Evolutionary conservation across 306 rosid species (phyloP), one percentile per base, ranked within the genome.

Genomic region (Pachyrhizus erosus): DNA sequence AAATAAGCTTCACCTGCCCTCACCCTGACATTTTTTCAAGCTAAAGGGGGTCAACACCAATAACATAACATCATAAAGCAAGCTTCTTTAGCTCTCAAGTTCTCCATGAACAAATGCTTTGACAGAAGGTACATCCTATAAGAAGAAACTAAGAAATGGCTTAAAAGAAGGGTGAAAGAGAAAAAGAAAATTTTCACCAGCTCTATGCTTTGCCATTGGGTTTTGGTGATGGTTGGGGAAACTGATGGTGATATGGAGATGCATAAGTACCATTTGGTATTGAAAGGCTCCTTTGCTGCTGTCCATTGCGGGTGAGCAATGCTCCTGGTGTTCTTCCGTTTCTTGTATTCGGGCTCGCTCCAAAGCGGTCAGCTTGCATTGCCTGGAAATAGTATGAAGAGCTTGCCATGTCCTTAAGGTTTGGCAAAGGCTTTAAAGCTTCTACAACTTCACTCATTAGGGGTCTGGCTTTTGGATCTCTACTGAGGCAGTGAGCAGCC

Each of bases 401-500:
- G 88, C 98, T 93, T 43, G 98, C 98, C 98, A 95, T 93, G 89
- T 95, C 98, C 88, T 93, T 95, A 8, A 95, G 98, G 88, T 87
- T 91, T 70, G 93, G 97, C 72, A 93, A 87, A 20, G 98, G 98
- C 87, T 90, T 95, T 52, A 95, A 86, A 78, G 88, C 97, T 86
- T 95, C 98, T 1, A 95, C 94, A 49, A 95, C 98, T 87, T 95
- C 98, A 57, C 94, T 91, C 98, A 95, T 95, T 4, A 90, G 79
- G 40, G 98, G 98, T 69, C 98, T 90, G 71, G 90, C 87, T 85
- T 95, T 95, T 24, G 97, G 98, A 89, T 95, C 98, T 71, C 98
- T 87, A 81, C 91, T 85, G 15, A 95, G 98, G 90, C 98, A 95
- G 76, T 89, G 98, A 5, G 97, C 91, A 21, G 98, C 98, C 64